Percentiles rank a stretch among this genome's conserved stretches.
phyloP scores from a whole-genome alignment of 2,329 filamentous ascomycete genomes.

The Mariannaea elegans region DNA sequence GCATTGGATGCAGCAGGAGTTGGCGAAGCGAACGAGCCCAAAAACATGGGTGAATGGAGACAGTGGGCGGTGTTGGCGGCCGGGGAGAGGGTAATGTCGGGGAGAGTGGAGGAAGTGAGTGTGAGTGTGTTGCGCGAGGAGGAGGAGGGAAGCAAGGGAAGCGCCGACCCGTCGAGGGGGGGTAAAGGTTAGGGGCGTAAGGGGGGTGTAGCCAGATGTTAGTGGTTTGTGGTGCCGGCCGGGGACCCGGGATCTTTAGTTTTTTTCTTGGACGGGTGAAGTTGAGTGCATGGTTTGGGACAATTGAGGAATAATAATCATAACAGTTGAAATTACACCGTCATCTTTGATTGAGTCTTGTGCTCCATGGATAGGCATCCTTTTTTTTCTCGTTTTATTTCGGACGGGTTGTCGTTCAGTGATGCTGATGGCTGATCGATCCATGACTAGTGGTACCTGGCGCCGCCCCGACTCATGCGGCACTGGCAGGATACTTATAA shows the following conservation, averaged over 20 bases:
- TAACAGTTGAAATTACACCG: not conserved
- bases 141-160: slow-evolving; percentile 28
- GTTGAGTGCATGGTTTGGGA: not conserved
- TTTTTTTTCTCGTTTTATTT: not conserved
- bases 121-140: slow-evolving; percentile 35
- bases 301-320: not conserved
- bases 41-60: slow-evolving; percentile 59
- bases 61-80: slow-evolving; percentile 38
- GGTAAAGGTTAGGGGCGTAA: not conserved
- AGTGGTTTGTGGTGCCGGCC: slow-evolving; percentile 11
- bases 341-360: not conserved
- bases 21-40: slow-evolving; percentile 71
- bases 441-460: slow-evolving; percentile 23
- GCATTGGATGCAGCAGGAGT: slow-evolving; percentile 47
- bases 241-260: slow-evolving; percentile 5
- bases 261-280: not conserved
- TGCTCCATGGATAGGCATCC: not conserved
- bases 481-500: not conserved
- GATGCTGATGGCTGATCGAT: slow-evolving; percentile 21
- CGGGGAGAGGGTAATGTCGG: slow-evolving; percentile 18
- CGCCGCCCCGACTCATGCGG: slow-evolving; percentile 8
- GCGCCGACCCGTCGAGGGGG: slow-evolving; percentile 20
- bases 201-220: slow-evolving; percentile 13
- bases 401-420: slow-evolving; percentile 11
- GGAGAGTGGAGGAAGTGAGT: slow-evolving; percentile 43